A percentile compares a stretch with the other conserved stretches of the same genome.
These are phyloP conservation scores for Backusella tarrabulga DNA, from an alignment of 192 early-diverging fungal genomes.

Conservation along the genomic window DNA sequence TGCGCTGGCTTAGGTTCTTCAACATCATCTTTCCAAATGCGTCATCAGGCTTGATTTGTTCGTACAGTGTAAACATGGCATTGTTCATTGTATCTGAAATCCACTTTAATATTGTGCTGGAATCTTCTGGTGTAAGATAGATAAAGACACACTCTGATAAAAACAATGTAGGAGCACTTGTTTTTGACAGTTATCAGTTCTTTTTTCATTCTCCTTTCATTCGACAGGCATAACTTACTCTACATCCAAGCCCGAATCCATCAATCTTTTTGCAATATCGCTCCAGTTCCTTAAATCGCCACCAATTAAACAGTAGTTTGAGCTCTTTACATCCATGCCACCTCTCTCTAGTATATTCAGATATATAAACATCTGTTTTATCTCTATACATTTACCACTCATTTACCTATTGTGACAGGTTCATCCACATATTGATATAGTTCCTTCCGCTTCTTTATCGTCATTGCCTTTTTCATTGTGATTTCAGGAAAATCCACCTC, in stretches of 20 bases:
- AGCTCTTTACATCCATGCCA: constrained; percentile 70
- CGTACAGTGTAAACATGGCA: constrained; percentile 78
- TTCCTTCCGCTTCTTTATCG: constrained; percentile 50
- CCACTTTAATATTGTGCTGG: constrained; percentile 74
- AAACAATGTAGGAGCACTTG: constrained; percentile 79
- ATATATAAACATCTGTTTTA: neutral
- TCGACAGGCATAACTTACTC: constrained; percentile 34
- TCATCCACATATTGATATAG: constrained; percentile 39
- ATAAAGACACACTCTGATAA: constrained; percentile 94
- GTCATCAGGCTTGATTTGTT: constrained; percentile 90
- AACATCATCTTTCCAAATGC: constrained; percentile 93
- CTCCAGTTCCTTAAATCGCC: constrained; percentile 80
- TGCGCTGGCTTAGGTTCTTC: constrained; percentile 71
- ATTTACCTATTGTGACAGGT: constrained; percentile 35
- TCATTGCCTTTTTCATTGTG: constrained; percentile 73
- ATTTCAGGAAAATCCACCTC: constrained; percentile 94
- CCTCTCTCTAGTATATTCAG: constrained; percentile 45
- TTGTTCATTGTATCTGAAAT: constrained; percentile 46
- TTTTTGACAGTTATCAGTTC: neutral
- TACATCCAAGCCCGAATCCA: constrained; percentile 52
- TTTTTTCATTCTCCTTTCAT: neutral
- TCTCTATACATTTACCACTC: no score
- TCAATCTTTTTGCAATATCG: constrained; percentile 58
- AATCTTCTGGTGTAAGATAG: constrained; percentile 71
- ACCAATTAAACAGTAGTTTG: constrained; percentile 69